Base-by-base conservation (phyloP, 2,329 filamentous ascomycete species). In the Bipolaris gigantea region DNA sequence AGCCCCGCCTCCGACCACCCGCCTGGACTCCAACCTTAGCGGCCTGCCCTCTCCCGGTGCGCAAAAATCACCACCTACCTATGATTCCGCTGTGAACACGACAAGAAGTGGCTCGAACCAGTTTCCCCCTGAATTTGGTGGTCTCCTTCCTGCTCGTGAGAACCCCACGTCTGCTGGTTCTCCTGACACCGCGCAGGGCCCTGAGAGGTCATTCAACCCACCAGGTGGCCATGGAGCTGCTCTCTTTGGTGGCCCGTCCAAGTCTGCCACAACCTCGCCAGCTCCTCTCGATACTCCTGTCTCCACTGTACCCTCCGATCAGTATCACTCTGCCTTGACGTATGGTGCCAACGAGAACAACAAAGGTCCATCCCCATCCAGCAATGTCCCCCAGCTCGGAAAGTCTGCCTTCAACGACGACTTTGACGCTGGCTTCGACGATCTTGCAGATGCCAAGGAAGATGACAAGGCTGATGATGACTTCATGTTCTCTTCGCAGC, bases 391-490 rank as follows among this genome's bases (percentile, higher is more conserved):
- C 33, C 73, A 75, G 54, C 68, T 76, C 1, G 65, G 73, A 15
- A 79, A 79, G 60, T 76, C 81, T 19, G 81, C 84, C 1, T 90
- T 92, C 70, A 87, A 89, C 56, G 81, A 83, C 50, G 89, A 92
- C 46, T 85, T 92, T 56, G 89, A 91, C 45, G 84, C 87, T 60
- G 89, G 91, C 38, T 94, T 94, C 63, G 89, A 90, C 64, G 90
- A 90, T 50, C 83, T 95, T 15, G 87, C 90, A 55, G 90, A 95
- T 67, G 90, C 90, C 40, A 90, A 91, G 70, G 90, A 94, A 73
- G 89, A 76, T 6, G 78, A 81, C 50, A 79, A 88, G 44, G 86
- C 83, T 21, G 90, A 92, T 54, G 89, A 93, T 54, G 89, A 93
- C 60, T 91, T 92, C 76, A 86, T 87, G 66, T 89, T 92, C 58